Conservation (phyloP, 2,329 filamentous ascomycete genomes). For the Cladophialophora immunda region DNA sequence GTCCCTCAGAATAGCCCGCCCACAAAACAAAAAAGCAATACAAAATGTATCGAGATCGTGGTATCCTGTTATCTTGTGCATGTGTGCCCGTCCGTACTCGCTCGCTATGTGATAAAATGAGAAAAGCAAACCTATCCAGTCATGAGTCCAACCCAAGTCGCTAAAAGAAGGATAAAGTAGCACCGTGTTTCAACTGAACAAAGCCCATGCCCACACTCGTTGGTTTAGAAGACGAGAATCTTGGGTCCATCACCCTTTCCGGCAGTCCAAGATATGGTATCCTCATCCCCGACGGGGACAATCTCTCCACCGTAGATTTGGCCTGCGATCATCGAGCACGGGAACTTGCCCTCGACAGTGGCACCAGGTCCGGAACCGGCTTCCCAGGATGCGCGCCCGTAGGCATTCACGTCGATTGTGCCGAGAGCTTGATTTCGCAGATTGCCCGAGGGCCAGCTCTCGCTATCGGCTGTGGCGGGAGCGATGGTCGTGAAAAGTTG, state of each 20-base stretch:
- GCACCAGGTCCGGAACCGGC: conserved; percentile 30
- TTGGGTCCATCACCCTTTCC: conserved; percentile 25
- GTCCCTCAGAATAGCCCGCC: too few relatives aligned
- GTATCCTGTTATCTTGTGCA: background rate
- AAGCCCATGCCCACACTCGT: background rate
- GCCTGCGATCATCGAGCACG: conserved; percentile 28
- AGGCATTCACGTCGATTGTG: conserved; percentile 30
- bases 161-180: background rate
- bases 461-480: conserved; percentile 33
- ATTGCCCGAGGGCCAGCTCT: conserved; percentile 40
- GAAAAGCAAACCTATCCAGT: background rate
- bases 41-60: background rate
- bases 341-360: conserved; percentile 29
- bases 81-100: background rate
- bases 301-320: conserved; percentile 33
- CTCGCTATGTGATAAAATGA: background rate
- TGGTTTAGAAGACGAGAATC: conserved; percentile 26
- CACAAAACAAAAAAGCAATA: background rate
- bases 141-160: background rate
- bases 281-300: conserved; percentile 28
- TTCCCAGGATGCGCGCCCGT: conserved; percentile 33
- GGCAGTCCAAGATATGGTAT: conserved; percentile 27
- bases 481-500: conserved; percentile 39
- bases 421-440: conserved; percentile 37
- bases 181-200: background rate